phyloP scores from a whole-genome alignment of 2,329 filamentous ascomycete species.

The Fusarium chlamydosporum region DNA sequence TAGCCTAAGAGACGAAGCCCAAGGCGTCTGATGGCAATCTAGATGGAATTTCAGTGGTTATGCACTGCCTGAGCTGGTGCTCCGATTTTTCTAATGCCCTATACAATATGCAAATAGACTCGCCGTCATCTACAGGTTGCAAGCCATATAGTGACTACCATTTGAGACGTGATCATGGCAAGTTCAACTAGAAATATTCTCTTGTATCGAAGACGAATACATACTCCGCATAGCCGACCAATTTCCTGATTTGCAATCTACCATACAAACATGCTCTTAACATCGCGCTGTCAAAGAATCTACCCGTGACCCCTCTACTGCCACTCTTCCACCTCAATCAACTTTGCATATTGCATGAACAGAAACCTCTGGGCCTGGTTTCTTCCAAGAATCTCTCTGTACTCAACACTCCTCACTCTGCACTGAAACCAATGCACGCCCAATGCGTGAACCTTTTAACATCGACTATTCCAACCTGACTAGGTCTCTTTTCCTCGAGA shows the following conservation, averaged over 20 bases:
- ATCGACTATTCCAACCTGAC: not conserved
- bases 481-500: not conserved
- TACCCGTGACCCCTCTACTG: not conserved
- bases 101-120: too few species aligned
- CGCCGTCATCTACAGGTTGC: too few species aligned
- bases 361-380: not conserved
- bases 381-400: not conserved
- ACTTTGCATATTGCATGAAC: not conserved
- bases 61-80: too few species aligned
- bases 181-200: not conserved
- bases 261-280: not conserved
- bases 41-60: not conserved
- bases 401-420: not conserved
- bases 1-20: not conserved
- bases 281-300: not conserved
- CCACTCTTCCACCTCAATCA: not conserved
- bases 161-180: not conserved
- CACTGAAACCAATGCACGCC: not conserved
- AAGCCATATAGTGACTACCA: too few species aligned
- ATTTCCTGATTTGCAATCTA: not conserved
- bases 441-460: not conserved
- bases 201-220: not conserved
- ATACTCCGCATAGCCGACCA: not conserved
- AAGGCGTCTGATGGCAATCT: not conserved
- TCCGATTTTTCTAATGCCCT: too few species aligned